phyloP scores from a whole-genome alignment of 148 eudicot genomes.

The Vaccinium corymbosum region DNA sequence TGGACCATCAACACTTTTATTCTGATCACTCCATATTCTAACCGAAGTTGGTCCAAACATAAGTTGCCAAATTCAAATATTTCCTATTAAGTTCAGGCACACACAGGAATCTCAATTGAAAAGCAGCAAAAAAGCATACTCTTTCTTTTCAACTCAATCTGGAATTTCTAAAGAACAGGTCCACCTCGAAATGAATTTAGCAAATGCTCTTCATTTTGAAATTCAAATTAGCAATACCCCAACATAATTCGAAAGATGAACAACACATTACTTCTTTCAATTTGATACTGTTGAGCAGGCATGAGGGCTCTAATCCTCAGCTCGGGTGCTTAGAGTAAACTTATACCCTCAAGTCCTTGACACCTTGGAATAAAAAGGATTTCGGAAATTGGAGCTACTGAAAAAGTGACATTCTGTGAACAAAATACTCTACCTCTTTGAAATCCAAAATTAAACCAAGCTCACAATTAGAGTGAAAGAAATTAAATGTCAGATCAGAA shows the following conservation, averaged over 20 bases:
- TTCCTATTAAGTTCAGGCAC: not conserved
- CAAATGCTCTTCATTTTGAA: not conserved
- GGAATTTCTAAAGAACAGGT: not conserved
- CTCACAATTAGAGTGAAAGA: not conserved
- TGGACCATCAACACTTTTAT: not conserved
- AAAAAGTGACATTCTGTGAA: not conserved
- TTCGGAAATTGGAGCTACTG: not conserved
- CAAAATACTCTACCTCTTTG: not conserved
- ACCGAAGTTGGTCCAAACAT: too few relatives aligned
- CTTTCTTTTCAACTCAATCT: not conserved
- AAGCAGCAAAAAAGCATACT: not conserved
- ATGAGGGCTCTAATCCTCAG: not conserved
- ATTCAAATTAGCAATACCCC: slow-evolving; percentile 6
- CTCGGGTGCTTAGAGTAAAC: not conserved
- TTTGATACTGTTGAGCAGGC: not conserved
- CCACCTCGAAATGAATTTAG: slow-evolving; percentile 1
- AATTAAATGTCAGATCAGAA: not conserved
- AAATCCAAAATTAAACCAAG: not conserved
- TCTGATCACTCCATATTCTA: too few relatives aligned
- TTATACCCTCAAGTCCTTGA: too few relatives aligned
- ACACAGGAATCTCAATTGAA: not conserved
- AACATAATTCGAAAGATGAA: slow-evolving; percentile 2
- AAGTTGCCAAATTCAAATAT: not conserved
- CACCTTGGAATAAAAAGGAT: not conserved
- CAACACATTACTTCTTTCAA: not conserved